phyloP scores from a whole-genome alignment of 2,329 filamentous ascomycete species.

The Colletotrichum ledebouriae region DNA sequence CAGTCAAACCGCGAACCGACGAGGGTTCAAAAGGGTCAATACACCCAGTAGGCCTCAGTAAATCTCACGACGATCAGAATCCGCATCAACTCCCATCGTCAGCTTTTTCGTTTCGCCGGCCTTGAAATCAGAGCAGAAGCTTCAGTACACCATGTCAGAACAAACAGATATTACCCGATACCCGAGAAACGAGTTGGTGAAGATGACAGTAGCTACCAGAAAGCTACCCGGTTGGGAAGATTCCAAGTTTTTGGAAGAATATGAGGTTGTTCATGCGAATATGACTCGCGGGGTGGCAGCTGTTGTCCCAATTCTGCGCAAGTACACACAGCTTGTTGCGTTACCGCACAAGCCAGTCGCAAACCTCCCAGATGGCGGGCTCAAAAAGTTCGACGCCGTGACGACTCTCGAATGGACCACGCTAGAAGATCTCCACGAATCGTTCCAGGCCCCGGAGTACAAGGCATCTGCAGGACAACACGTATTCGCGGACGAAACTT shows the following conservation, averaged over 20 bases:
- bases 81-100: too few species aligned
- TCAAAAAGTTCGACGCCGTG: not conserved
- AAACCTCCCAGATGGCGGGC: not conserved
- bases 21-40: too few species aligned
- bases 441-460: constrained; percentile 11
- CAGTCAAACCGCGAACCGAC: too few species aligned
- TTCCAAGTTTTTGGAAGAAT: constrained; percentile 8
- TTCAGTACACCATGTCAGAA: too few species aligned
- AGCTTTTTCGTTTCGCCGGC: too few species aligned
- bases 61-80: too few species aligned
- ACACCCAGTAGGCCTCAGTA: too few species aligned
- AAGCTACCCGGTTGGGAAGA: constrained; percentile 6
- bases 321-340: constrained; percentile 14
- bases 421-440: not conserved
- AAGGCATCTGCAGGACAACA: constrained; percentile 16
- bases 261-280: not conserved
- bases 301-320: not conserved
- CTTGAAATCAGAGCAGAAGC: too few species aligned
- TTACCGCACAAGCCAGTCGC: not conserved
- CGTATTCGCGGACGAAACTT: constrained; percentile 1
- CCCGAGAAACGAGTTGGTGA: not conserved
- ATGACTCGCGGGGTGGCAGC: not conserved
- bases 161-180: too few species aligned
- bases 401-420: constrained; percentile 21
- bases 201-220: constrained; percentile 3